Evolutionary conservation across 1,284 basidiomycete genomes (phyloP).

Genomic region (Chiua sp.): DNA sequence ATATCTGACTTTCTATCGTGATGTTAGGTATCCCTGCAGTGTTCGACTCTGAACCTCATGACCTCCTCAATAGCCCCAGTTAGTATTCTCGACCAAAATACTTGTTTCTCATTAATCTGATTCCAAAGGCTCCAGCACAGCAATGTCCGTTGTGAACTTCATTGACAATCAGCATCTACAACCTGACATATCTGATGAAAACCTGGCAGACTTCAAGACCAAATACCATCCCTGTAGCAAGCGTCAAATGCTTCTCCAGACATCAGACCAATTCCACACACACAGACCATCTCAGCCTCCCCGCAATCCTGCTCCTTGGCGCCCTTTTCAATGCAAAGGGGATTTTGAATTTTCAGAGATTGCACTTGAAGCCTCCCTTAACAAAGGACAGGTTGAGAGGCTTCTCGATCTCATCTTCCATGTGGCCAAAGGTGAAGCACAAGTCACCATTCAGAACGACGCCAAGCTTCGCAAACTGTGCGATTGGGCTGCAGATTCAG

Average conservation of each 20-base stretch:
- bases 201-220: slow-evolving; percentile 9
- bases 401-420: slow-evolving; percentile 7
- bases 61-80: too few species aligned
- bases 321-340: neutral
- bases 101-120: too few species aligned
- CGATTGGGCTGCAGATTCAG: neutral
- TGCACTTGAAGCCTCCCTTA: slow-evolving; percentile 1
- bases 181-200: neutral
- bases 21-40: too few species aligned
- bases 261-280: neutral
- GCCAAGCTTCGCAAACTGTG: slow-evolving; percentile 6
- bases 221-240: slow-evolving; percentile 11
- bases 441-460: slow-evolving; percentile 6
- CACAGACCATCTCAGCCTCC: neutral
- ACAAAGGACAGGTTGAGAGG: slow-evolving; percentile 1
- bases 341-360: slow-evolving; percentile 12
- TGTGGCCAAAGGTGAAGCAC: neutral
- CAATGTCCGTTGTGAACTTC: too few species aligned
- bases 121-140: too few species aligned
- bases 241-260: neutral
- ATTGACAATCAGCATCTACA: too few species aligned
- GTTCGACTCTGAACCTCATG: too few species aligned
- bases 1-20: too few species aligned
- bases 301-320: neutral
- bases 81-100: too few species aligned